Base-by-base conservation (phyloP, 768 basidiomycete genomes). In the Tricholoma terreum region DNA sequence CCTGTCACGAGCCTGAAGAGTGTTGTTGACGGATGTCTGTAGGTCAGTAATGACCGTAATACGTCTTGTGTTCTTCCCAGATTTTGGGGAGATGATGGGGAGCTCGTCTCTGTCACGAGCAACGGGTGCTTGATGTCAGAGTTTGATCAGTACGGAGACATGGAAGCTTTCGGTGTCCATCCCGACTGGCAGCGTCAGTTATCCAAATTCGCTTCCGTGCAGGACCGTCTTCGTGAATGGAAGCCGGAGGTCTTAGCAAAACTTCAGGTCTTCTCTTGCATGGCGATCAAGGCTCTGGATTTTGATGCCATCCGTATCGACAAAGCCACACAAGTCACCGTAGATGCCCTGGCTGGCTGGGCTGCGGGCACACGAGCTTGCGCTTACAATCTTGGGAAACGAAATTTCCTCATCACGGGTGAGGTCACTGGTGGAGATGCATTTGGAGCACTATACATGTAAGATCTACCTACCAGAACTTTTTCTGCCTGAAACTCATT, bases 111-210 rank as follows among this genome's bases (percentile, higher is more conserved):
- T 8, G 71, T 82, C 27, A 73, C 84, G 54, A 73, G 77, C 12
- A 73, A 80, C 50, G 94, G 94, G 17, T 97, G 94, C 71, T 76
- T 86, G 61, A 69, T 73, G 12, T 94, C 91, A 15, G 92, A 94
- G 60, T 95, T 96, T 63, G 94, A 97, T 72, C 94, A 96, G 59
- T 97, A 90, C 63, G 94, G 94, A 60, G 94, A 97, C 74, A 92
- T 93, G 84, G 94, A 97, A 71, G 94, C 94, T 61, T 96, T 96
- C 68, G 94, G 94, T 87, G 94, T 97, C 30, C 90, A 92, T 73
- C 91, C 90, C 45, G 89, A 92, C 74, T 94, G 86, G 90, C 84
- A 96, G 67, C 94, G 94, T 80, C 90, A 97, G 70, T 76, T 97
- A 19, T 84, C 92, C 63, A 97, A 97, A 68, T 96, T 96, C 71